Evolutionary conservation across 179 eudicot species (phyloP).

Genomic region (Amaranthus tricolor): DNA sequence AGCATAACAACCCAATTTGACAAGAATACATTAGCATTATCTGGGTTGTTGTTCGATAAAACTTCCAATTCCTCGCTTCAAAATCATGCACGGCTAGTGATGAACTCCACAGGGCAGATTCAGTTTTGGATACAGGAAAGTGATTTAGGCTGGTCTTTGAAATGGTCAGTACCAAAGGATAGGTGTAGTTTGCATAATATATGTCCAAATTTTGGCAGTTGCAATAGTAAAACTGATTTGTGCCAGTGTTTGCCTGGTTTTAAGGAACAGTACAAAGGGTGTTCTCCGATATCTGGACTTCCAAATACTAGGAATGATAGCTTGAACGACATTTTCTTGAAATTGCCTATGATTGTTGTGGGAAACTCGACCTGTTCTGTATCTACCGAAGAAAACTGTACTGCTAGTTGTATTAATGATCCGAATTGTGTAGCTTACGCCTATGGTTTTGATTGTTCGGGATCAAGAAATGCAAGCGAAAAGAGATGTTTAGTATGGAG

Average conservation of each 20-base stretch:
- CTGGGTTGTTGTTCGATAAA: background rate
- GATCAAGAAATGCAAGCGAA: background rate
- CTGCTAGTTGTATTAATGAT: slow-evolving; percentile 8
- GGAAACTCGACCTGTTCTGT: background rate
- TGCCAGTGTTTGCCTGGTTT: slow-evolving; percentile 41
- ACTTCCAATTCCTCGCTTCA: background rate
- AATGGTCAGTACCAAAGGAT: slow-evolving; percentile 21
- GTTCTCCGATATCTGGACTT: slow-evolving; percentile 1
- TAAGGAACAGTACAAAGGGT: slow-evolving; percentile 29
- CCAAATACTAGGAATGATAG: background rate
- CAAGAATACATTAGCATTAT: background rate
- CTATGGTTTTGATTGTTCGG: background rate
- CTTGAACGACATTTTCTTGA: slow-evolving; percentile 17
- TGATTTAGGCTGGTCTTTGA: slow-evolving; percentile 11
- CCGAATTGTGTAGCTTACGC: slow-evolving; percentile 37
- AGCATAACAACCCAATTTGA: background rate
- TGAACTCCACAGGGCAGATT: slow-evolving; percentile 19
- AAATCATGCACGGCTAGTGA: slow-evolving; percentile 11
- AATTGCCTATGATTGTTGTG: slow-evolving; percentile 25
- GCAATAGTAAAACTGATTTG: slow-evolving; percentile 12
- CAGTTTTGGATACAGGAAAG: slow-evolving; percentile 21
- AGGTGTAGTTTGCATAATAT: slow-evolving; percentile 10
- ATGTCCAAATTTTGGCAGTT: slow-evolving; percentile 34
- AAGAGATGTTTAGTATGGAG: slow-evolving; percentile 1
- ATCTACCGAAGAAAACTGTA: slow-evolving; percentile 12